phyloP scores from a whole-genome alignment of 2,329 filamentous ascomycete genomes.

The Westerdykella sp. region DNA sequence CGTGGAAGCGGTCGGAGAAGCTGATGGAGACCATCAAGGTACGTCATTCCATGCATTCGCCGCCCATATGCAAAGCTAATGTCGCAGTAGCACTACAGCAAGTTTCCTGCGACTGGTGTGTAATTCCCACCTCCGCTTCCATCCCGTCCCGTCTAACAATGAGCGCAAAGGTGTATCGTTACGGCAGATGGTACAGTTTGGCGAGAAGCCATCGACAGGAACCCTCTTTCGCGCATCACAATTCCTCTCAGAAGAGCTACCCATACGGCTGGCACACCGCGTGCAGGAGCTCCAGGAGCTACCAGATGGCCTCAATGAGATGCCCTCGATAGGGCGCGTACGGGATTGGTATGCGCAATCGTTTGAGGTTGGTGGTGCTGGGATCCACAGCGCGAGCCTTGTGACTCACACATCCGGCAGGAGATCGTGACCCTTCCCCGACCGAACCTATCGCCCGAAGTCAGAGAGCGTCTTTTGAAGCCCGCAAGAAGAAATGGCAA shows the following conservation, averaged over 20 bases:
- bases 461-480: slow-evolving; percentile 71
- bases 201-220: slow-evolving; percentile 82
- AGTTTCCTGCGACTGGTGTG: slow-evolving; percentile 92
- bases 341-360: slow-evolving; percentile 99
- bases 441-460: slow-evolving; percentile 67
- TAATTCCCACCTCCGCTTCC: slow-evolving; percentile 65
- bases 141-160: slow-evolving; percentile 12
- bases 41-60: slow-evolving; percentile 8
- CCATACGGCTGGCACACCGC: slow-evolving; percentile 91
- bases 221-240: slow-evolving; percentile 96
- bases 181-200: slow-evolving; percentile 98
- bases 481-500: slow-evolving; percentile 55
- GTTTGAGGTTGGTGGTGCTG: slow-evolving; percentile 68
- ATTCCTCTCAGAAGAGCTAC: slow-evolving; percentile 96
- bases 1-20: slow-evolving; percentile 84
- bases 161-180: slow-evolving; percentile 53
- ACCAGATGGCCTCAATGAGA: slow-evolving; percentile 92
- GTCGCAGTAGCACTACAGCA: slow-evolving; percentile 66
- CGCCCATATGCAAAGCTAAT: slow-evolving; percentile 16
- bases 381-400: slow-evolving; percentile 6
- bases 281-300: slow-evolving; percentile 89
- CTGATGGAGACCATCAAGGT: slow-evolving; percentile 90
- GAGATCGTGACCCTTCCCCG: slow-evolving; percentile 85
- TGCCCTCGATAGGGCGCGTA: slow-evolving; percentile 93
- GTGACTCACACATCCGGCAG: slow-evolving; percentile 45